Base-by-base conservation (phyloP, 768 basidiomycete genomes). In the Tubosaeta sp. region DNA sequence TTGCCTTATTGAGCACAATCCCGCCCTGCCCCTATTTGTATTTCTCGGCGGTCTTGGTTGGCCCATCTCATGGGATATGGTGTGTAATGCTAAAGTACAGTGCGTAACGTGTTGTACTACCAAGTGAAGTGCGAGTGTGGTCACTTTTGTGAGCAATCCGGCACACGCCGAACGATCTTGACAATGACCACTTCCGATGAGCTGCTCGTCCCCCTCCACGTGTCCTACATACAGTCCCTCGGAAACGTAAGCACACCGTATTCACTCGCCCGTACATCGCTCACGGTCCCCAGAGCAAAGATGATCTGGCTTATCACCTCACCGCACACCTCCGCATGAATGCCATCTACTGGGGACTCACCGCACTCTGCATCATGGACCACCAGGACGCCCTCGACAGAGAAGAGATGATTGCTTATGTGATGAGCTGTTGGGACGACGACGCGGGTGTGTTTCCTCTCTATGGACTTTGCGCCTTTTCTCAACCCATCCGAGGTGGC, bases 341-440 rank as follows among this genome's bases (percentile, higher is more conserved):
- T 68, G 95, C 94, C 2, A 76, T 98, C 8, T 99, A 97, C 69
- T 99, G 97, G 97, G 97, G 93, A 8, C 74, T 94, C 37, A 92
- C 88, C 0, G 93, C 97, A 0, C 73, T 95, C 3, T 88, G 79
- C 34, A 75, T 93, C 43, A 88, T 98, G 85, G 81, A 78, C 1
- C 80, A 79, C 42, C 74, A 82, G 50, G 87, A 94, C 45, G 91
- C 91, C 0, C 73, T 99, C 47, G 80, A 88, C 59, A 73, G 85
- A 37, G 83, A 91, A 25, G 92, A 91, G 56, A 90, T 90, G 79
- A 80, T 98, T 29, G 77, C 78, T 3, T 98, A 90, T 66, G 92
- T 97, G 47, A 80, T 94, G 84, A 86, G 84, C 59, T 99, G 97
- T 68, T 98, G 94, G 93, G 88, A 95, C 62, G 86, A 94, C 11